phyloP scores from a whole-genome alignment of 1,284 basidiomycete genomes.

The Farysia itapuensis region DNA sequence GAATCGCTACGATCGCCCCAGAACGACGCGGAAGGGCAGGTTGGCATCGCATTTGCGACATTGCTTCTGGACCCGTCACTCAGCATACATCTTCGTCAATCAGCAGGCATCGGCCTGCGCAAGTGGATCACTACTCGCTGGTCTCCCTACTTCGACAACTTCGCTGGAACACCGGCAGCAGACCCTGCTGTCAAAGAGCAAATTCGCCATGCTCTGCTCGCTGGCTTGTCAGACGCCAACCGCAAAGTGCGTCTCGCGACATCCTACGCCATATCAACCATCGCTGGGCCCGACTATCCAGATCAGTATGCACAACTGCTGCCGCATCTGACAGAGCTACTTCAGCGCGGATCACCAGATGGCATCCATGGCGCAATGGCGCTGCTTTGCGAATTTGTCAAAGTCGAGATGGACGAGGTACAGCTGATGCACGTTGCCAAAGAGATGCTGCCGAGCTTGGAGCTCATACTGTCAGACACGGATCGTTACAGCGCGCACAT shows the following conservation, averaged over 20 bases:
- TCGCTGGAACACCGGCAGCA: constrained; percentile 24
- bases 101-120: constrained; percentile 48
- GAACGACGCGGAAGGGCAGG: constrained; percentile 14
- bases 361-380: constrained; percentile 50
- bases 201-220: constrained; percentile 39
- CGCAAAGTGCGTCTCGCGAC: constrained; percentile 48
- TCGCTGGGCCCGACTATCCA: constrained; percentile 54
- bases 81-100: constrained; percentile 40
- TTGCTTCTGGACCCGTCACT: constrained; percentile 16
- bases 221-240: constrained; percentile 34
- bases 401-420: constrained; percentile 55
- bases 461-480: constrained; percentile 32
- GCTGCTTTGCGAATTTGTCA: constrained; percentile 52
- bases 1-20: constrained; percentile 20
- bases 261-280: constrained; percentile 45
- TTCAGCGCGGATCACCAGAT: constrained; percentile 25
- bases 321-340: constrained; percentile 32
- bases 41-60: constrained; percentile 29
- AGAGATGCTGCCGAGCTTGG: constrained; percentile 49
- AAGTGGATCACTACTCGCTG: constrained; percentile 51
- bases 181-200: constrained; percentile 41
- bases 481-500: constrained; percentile 32
- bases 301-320: constrained; percentile 54
- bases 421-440: constrained; percentile 51
- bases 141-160: constrained; percentile 49